phyloP scores from a whole-genome alignment of 768 basidiomycete species.

The Ramaria sp. region DNA sequence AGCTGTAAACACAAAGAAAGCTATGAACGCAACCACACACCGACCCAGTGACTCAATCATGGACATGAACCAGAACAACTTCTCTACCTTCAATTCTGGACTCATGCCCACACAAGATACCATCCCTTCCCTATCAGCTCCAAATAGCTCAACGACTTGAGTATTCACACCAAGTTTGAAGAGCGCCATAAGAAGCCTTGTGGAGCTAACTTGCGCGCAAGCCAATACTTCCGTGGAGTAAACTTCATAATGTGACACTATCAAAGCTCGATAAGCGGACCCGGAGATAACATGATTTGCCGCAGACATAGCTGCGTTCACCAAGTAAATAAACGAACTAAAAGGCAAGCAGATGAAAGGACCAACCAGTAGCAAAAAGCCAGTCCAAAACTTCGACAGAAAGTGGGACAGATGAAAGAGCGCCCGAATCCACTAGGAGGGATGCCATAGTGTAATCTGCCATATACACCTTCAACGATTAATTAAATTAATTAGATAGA shows the following conservation, averaged over 20 bases:
- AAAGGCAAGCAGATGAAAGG: neutral
- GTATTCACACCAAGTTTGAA: neutral
- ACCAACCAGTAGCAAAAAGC: neutral
- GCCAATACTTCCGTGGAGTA: neutral
- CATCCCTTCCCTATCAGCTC: neutral
- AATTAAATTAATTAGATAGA: neutral
- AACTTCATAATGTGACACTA: neutral
- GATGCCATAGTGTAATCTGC: neutral
- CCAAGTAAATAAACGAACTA: neutral
- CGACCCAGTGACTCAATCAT: slow-evolving; percentile 1
- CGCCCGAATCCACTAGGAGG: slow-evolving; percentile 2
- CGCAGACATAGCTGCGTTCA: neutral
- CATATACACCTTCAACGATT: neutral
- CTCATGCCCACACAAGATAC: neutral
- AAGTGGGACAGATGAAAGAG: neutral
- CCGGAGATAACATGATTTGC: neutral
- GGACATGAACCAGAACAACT: neutral
- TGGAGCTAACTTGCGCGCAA: neutral
- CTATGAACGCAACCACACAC: neutral
- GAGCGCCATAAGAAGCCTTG: neutral
- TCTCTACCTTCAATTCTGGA: neutral
- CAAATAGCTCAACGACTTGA: neutral
- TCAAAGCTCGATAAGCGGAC: neutral
- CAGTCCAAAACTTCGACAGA: neutral
- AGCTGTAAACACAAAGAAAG: neutral